phyloP scores from a whole-genome alignment of 2,329 filamentous ascomycete species.

The Alternaria arbusti region DNA sequence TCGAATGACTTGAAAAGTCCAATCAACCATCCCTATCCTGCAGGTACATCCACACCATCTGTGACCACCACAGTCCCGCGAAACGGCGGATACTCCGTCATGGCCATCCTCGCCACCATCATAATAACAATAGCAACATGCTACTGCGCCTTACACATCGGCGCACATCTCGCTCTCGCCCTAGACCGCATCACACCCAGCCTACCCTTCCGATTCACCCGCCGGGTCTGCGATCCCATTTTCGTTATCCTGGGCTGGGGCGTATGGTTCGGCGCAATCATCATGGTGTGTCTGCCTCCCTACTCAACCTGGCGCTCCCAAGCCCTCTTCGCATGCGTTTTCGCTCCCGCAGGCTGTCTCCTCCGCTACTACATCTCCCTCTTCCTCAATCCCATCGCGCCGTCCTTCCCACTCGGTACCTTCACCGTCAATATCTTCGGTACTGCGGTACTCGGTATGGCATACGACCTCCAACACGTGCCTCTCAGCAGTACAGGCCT shows the following conservation, averaged over 20 bases:
- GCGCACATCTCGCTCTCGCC: constrained; percentile 75
- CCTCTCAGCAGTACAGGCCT: constrained; percentile 52
- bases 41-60: constrained; percentile 38
- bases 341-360: constrained; percentile 81
- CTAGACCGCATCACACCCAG: constrained; percentile 66
- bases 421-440: constrained; percentile 83
- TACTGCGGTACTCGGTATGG: constrained; percentile 75
- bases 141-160: constrained; percentile 71
- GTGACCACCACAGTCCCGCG: constrained; percentile 53
- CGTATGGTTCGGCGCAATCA: constrained; percentile 77
- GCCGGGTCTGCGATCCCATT: constrained; percentile 68
- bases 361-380: constrained; percentile 75
- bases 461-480: constrained; percentile 78
- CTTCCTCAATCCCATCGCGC: constrained; percentile 69
- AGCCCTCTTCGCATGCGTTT: constrained; percentile 77
- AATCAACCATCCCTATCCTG: constrained; percentile 44
- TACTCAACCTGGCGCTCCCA: constrained; percentile 74
- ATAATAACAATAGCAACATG: constrained; percentile 74
- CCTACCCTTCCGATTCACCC: constrained; percentile 63
- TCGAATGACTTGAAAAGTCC: constrained; percentile 73
- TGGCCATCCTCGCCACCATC: constrained; percentile 79
- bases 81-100: constrained; percentile 79
- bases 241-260: constrained; percentile 71
- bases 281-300: constrained; percentile 75
- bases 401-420: constrained; percentile 82